Evolutionary conservation across 140 eudicot genomes (phyloP).

Genomic region (Stevia rebaudiana): DNA sequence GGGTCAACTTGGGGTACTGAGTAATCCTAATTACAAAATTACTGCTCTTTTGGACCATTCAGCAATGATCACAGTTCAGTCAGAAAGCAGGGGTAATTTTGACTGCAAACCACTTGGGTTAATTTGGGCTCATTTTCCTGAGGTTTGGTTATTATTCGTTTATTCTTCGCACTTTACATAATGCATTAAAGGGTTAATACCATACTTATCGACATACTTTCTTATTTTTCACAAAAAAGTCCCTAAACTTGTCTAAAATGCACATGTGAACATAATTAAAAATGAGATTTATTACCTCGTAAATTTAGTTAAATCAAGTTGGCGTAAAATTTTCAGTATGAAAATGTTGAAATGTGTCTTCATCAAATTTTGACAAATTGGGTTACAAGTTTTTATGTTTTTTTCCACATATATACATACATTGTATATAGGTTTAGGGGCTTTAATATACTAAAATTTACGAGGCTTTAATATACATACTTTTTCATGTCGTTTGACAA

Average conservation of each 20-base stretch:
- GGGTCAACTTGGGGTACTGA: constrained; percentile 92
- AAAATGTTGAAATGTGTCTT: too few relatives aligned
- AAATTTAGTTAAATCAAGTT: too few relatives aligned
- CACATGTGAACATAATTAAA: too few relatives aligned
- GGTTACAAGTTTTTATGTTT: background rate
- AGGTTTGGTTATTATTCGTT: constrained; percentile 37
- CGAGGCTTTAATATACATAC: too few relatives aligned
- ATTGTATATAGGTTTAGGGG: background rate
- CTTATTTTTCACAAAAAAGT: background rate
- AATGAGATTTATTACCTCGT: too few relatives aligned
- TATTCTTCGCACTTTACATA: background rate
- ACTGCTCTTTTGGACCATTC: constrained; percentile 91
- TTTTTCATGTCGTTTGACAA: too few relatives aligned
- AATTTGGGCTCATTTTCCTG: constrained; percentile 90
- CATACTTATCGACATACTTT: too few relatives aligned
- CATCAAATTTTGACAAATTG: background rate
- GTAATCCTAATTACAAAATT: constrained; percentile 79
- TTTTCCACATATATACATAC: background rate
- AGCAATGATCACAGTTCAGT: constrained; percentile 95
- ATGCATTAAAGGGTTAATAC: background rate
- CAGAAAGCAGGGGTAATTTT: constrained; percentile 77
- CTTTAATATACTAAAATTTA: too few relatives aligned
- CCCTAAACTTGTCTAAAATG: background rate
- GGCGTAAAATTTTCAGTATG: too few relatives aligned
- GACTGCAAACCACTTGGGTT: constrained; percentile 99